phyloP scores from a whole-genome alignment of 2,329 filamentous ascomycete genomes.

The Diaporthe citri region DNA sequence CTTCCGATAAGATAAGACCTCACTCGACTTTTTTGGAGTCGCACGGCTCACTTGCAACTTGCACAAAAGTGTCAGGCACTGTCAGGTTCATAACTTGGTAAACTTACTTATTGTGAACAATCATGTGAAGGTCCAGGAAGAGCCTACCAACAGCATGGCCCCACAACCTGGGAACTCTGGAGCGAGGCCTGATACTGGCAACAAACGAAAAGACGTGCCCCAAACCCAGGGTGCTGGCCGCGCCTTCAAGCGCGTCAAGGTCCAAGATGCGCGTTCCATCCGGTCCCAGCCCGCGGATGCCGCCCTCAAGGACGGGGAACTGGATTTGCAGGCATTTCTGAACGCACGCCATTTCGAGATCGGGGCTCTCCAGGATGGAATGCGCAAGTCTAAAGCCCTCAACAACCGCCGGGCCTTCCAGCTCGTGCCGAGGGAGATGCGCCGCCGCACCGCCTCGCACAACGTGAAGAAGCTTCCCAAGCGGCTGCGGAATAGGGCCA shows the following conservation, averaged over 20 bases:
- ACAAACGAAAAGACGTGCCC: slow-evolving; percentile 46
- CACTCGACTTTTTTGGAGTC: slow-evolving; percentile 26
- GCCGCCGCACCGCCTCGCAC: slow-evolving; percentile 91
- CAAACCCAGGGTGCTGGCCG: slow-evolving; percentile 39
- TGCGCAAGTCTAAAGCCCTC: slow-evolving; percentile 77
- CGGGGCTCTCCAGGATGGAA: slow-evolving; percentile 83
- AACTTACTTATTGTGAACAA: not conserved
- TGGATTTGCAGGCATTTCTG: slow-evolving; percentile 88
- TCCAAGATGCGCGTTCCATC: slow-evolving; percentile 62
- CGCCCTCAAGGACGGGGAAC: slow-evolving; percentile 77
- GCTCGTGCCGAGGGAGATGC: slow-evolving; percentile 85
- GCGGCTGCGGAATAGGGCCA: slow-evolving; percentile 77
- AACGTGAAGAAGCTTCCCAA: slow-evolving; percentile 92
- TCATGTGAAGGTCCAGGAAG: not conserved
- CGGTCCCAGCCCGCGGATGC: slow-evolving; percentile 63
- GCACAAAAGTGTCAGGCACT: not conserved
- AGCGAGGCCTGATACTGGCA: slow-evolving; percentile 37
- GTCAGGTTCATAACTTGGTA: not conserved
- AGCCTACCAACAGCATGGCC: slow-evolving; percentile 41
- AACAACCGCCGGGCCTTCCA: slow-evolving; percentile 85
- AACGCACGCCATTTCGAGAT: slow-evolving; percentile 92
- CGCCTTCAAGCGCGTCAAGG: slow-evolving; percentile 59
- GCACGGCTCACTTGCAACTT: not conserved
- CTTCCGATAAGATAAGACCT: slow-evolving; percentile 31
- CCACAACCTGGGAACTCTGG: slow-evolving; percentile 37